Percentiles rank a stretch among this genome's conserved stretches.
Conservation (phyloP, 2,329 filamentous ascomycete species). For the Colletotrichum truncatum region DNA sequence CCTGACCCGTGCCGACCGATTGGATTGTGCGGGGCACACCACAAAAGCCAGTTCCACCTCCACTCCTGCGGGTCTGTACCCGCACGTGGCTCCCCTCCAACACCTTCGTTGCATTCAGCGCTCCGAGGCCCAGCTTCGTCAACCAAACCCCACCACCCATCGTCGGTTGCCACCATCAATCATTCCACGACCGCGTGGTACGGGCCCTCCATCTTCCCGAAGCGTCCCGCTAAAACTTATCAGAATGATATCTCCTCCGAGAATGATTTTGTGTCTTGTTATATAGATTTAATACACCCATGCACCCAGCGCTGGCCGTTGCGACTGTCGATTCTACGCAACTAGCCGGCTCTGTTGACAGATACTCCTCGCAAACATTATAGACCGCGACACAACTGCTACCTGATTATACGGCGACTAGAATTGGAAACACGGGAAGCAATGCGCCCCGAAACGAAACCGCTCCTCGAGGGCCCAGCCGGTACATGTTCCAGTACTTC, state of each 20-base stretch:
- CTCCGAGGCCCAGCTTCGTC: background rate
- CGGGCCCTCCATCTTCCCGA: background rate
- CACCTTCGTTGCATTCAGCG: background rate
- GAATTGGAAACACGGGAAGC: background rate
- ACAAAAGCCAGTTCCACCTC: background rate
- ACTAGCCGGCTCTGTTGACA: too few species aligned
- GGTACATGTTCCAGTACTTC: background rate
- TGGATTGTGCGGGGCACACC: background rate
- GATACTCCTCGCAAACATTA: too few species aligned
- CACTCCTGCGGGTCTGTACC: background rate
- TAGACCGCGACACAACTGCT: too few species aligned
- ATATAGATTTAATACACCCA: slow-evolving; percentile 6
- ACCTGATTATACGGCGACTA: background rate
- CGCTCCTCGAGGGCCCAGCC: background rate
- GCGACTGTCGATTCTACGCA: background rate
- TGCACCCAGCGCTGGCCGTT: slow-evolving; percentile 1
- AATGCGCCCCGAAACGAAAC: background rate
- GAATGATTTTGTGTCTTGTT: background rate
- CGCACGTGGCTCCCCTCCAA: slow-evolving; percentile 10
- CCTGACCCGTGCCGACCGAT: background rate
- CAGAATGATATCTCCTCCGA: background rate
- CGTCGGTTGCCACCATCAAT: background rate
- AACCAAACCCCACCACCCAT: background rate
- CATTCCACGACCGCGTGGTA: slow-evolving; percentile 4
- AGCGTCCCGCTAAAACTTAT: background rate